Evolutionary conservation across 1,139 yeast species (phyloP), one percentile per base, ranked within the genome.

Genomic region (Hemisphaericaspora xylanilytica): DNA sequence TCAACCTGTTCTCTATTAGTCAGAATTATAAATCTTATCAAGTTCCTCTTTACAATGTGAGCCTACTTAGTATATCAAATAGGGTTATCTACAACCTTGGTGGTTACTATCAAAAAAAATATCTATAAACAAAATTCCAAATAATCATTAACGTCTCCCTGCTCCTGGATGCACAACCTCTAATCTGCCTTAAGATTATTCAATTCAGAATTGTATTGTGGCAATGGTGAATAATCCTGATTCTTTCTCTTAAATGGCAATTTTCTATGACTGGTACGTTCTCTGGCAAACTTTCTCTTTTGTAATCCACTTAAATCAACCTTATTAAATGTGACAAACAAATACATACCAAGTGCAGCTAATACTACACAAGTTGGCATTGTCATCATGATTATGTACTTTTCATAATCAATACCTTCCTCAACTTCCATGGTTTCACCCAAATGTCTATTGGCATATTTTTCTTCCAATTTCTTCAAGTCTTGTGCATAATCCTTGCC

Each of bases 291-390:
- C 52, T 70, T 75, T 48, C 72, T 70, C 50, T 71, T 80, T 59
- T 67, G 67, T 39, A 78, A 75, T 43, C 74, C 73, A 32, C 72
- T 60, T 45, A 71, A 62, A 48, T 78, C 82, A 41, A 73, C 52
- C 46, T 66, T 70, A 53, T 81, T 85, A 40, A 74, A 43, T 49
- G 63, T 67, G 10, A 82, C 71, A 56, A 85, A 83, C 42, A 80
- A 50, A 55, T 82, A 84, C 84, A 84, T 80, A 32, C 71, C 67
- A 32, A 81, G 63, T 2, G 75, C 80, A 16, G 81, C 74, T 21
- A 85, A 48, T n/a, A 79, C 60, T 22, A 85, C 87, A 41, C 75
- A 69, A 0, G 86, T 75, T n/a, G 96, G 96, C 56, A 85, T 73
- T 7, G 85, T 68, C 64, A 79, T 63, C 52, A 85, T 67, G 33